Base-by-base conservation (phyloP, 1,139 yeast genomes). In the Geotrichum carabidarum region DNA sequence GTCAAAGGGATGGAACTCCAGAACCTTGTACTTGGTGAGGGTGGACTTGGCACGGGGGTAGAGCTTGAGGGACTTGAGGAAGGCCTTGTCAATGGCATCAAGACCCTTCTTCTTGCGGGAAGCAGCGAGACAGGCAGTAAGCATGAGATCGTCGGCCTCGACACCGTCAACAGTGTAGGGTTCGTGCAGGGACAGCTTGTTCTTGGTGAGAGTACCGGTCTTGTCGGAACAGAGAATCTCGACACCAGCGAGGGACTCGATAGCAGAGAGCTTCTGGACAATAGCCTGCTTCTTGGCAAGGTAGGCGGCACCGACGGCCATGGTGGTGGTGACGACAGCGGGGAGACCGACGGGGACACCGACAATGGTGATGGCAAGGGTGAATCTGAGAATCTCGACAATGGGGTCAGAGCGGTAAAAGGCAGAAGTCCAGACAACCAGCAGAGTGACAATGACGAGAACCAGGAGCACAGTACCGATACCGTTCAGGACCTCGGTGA, bases 281-380 rank as follows among this genome's bases (percentile, higher is more conserved):
- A 91, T 91, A 68, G 97, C 98, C 80, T 90, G 90, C 78, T 90
- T 90, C 83, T 90, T 90, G 71, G 98, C 98, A 72, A 91, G 82
- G 88, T 90, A 90, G 73, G 97, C 97, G 74, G 98, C 98, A 83
- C 97, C 97, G 76, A 91, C 98, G 76, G 98, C 98, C 95, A 91
- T 89, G 75, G 98, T 91, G 70, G 97, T 91, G 80, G 98, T 91
- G 68, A 91, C 96, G 73, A 91, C 98, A 75, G 96, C 98, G 76
- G 98, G 98, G 74, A 91, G 84, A 86, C 98, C 98, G 70, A 91
- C 99, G 77, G 99, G 99, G 68, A 93, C 99, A 87, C 99, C 99
- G 71, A 93, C 87, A 78, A 91, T 90, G 78, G 97, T 91, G 74
- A 91, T 88, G 68, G 96, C 97, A 74, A 93, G 81, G 66, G 86